Base-by-base conservation (phyloP, 208 protist species). In the Lotmaria passim region DNA sequence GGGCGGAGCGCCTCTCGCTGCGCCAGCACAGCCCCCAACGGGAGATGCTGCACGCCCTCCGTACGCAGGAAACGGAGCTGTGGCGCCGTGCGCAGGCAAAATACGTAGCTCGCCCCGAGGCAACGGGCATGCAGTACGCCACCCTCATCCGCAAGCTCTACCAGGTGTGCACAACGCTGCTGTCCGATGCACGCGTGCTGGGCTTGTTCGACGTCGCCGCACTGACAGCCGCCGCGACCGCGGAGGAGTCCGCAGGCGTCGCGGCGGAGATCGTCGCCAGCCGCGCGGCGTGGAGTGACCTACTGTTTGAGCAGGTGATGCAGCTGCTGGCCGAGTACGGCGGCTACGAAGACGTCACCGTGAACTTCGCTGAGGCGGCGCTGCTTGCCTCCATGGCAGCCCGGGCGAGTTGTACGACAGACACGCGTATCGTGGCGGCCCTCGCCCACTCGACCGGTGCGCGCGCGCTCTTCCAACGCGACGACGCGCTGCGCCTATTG, bases 271-370 rank as follows among this genome's bases (percentile, higher is more conserved):
- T 70, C 11, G 28, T 63, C 21, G 53, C 67, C 43, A 73, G 66
- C 39, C 79, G 72, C 41, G 72, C 72, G 56, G 79, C 73, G 26
- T 96, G 91, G 89, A 87, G 83, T 41, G 85, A 86, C 51, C 53
- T 96, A 21, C 62, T 96, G 31, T 93, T 83, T 58, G 85, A 94
- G 68, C 78, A 94, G 69, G 68, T 88, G 19, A 64, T 63, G 38
- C 75, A 92, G 50, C 48, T 96, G 4, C 71, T 96, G 5, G 69
- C 75, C 44, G 72, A 83, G 38, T 93, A 87, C 69, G 86, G 86
- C 58, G 92, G 92, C 43, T 96, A 96, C 78, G 92, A 96, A 59
- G 91, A 96, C 66, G 87, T 92, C 39, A 90, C 83, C 39, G 73
- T 96, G 33, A 85, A 86, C 62, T 87, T 94, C 61, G 83, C 86